phyloP scores from a whole-genome alignment of 345 rosid species.

The Euclidium syriacum region DNA sequence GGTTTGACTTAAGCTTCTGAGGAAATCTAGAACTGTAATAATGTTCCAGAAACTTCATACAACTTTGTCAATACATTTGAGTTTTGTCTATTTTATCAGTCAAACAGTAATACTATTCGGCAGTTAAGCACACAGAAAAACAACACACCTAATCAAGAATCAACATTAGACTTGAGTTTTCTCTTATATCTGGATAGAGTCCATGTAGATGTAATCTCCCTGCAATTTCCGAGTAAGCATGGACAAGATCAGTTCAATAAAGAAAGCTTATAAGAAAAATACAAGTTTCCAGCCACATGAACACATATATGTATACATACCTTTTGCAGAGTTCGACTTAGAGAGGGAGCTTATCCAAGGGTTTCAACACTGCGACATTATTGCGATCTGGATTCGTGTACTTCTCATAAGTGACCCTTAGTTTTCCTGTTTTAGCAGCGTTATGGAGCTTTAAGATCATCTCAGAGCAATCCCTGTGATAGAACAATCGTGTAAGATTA shows the following conservation, averaged over 20 bases:
- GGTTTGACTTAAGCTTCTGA: slow-evolving; percentile 4
- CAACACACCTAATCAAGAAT: slow-evolving; percentile 5
- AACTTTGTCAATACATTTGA: slow-evolving; percentile 20
- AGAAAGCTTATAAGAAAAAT: not conserved
- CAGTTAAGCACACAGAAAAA: slow-evolving; percentile 4
- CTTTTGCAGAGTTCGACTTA: not conserved
- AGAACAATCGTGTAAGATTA: not conserved
- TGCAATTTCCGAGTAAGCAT: slow-evolving; percentile 9
- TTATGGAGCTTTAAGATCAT: slow-evolving; percentile 72
- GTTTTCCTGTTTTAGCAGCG: slow-evolving; percentile 49
- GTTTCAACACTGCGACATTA: slow-evolving; percentile 54
- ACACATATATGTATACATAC: not conserved
- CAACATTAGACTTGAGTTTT: slow-evolving; percentile 8
- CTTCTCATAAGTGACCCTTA: slow-evolving; percentile 74
- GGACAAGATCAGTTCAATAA: not conserved
- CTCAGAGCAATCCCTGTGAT: slow-evolving; percentile 71
- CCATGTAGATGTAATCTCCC: slow-evolving; percentile 17
- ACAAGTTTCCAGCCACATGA: slow-evolving; percentile 7
- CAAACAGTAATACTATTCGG: not conserved
- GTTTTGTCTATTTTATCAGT: slow-evolving; percentile 17
- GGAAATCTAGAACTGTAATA: slow-evolving; percentile 15
- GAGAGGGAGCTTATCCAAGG: slow-evolving; percentile 42
- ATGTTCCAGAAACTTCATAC: slow-evolving; percentile 10
- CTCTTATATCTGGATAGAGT: not conserved
- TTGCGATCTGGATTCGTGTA: slow-evolving; percentile 45